phyloP scores from a whole-genome alignment of 1,139 yeast genomes.

The Debaryomyces subglobosus region DNA sequence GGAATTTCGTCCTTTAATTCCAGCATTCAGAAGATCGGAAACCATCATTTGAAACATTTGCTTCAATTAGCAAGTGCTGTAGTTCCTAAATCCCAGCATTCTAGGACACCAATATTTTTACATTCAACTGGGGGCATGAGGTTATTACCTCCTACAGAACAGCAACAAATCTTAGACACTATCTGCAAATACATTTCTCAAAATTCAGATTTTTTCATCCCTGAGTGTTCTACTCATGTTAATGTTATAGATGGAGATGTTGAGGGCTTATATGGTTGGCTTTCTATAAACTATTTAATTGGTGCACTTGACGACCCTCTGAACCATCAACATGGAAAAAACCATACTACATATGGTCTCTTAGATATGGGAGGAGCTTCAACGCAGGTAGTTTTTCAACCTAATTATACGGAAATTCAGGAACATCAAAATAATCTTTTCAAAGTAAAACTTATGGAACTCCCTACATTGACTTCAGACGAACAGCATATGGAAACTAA shows the following conservation, averaged over 20 bases:
- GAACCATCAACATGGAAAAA: constrained; percentile 52
- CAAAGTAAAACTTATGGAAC: constrained; percentile 49
- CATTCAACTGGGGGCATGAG: constrained; percentile 87
- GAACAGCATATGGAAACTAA: neutral
- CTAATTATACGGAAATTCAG: constrained; percentile 56
- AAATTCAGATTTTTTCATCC: constrained; percentile 60
- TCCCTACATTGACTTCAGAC: constrained; percentile 30
- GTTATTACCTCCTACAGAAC: constrained; percentile 58
- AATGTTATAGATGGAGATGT: constrained; percentile 74
- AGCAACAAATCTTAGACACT: constrained; percentile 49
- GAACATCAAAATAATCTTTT: constrained; percentile 60
- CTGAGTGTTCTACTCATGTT: constrained; percentile 61
- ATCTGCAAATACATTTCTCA: constrained; percentile 58
- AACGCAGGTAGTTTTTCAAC: constrained; percentile 80
- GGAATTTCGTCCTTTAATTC: constrained; percentile 63
- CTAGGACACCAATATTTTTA: constrained; percentile 74
- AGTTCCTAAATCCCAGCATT: constrained; percentile 68
- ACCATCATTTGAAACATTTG: constrained; percentile 58
- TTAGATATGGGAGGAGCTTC: constrained; percentile 91
- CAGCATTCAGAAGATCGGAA: constrained; percentile 58
- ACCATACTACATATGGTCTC: constrained; percentile 68
- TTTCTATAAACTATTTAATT: constrained; percentile 69
- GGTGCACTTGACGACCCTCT: constrained; percentile 57
- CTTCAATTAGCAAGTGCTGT: constrained; percentile 57
- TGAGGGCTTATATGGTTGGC: constrained; percentile 86